phyloP scores from a whole-genome alignment of 2,329 filamentous ascomycete species.

The Aspergillus terreus region DNA sequence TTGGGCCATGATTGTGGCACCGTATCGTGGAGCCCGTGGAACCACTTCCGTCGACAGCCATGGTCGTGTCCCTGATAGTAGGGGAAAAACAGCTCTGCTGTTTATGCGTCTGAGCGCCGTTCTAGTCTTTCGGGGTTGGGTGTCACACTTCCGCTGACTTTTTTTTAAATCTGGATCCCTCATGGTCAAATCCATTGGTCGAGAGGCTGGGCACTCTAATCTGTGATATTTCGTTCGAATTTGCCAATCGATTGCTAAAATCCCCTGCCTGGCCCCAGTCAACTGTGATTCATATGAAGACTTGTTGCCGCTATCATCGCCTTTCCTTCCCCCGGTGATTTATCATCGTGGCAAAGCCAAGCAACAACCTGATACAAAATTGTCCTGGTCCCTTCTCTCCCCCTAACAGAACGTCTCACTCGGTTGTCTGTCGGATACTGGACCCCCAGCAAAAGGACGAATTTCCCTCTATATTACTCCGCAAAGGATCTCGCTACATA shows the following conservation, averaged over 20 bases:
- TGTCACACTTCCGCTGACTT: slow-evolving; percentile 11
- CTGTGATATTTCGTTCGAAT: not conserved
- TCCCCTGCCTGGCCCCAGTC: not conserved
- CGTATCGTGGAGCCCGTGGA: slow-evolving; percentile 20
- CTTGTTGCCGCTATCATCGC: slow-evolving; percentile 7
- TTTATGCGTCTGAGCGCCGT: slow-evolving; percentile 10
- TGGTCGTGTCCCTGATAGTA: slow-evolving; percentile 14
- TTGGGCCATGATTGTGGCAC: slow-evolving; percentile 19
- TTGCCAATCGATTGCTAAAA: not conserved
- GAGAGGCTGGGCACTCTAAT: slow-evolving; percentile 1
- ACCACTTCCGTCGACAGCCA: slow-evolving; percentile 14
- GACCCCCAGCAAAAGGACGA: not conserved
- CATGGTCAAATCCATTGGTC: slow-evolving; percentile 3
- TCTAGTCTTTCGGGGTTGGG: slow-evolving; percentile 11
- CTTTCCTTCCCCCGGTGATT: slow-evolving; percentile 3
- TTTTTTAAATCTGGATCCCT: slow-evolving; percentile 7
- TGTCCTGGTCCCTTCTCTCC: slow-evolving; percentile 5
- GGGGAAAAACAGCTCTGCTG: slow-evolving; percentile 4
- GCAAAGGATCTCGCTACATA: slow-evolving; percentile 14
- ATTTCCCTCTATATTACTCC: slow-evolving; percentile 7
- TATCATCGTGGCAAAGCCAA: slow-evolving; percentile 10
- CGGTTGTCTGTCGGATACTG: not conserved
- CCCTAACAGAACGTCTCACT: not conserved
- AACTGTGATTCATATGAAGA: slow-evolving; percentile 6
- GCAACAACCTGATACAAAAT: slow-evolving; percentile 15